Conservation (phyloP, 2,329 filamentous ascomycete genomes). For the Aspergillus piperis region DNA sequence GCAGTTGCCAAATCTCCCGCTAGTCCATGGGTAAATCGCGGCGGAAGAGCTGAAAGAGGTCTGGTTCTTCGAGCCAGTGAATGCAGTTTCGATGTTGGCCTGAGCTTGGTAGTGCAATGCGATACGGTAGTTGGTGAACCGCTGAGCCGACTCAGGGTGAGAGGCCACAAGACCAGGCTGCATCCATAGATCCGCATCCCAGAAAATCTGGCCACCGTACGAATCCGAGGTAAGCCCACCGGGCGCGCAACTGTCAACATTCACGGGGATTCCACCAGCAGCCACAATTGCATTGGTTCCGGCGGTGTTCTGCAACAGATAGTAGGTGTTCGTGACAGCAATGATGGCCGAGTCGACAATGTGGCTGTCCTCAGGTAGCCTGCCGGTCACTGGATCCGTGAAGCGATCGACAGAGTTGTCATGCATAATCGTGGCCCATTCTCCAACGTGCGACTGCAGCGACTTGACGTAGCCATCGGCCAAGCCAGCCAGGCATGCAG, state of each 20-base stretch:
- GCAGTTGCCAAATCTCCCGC: constrained; percentile 67
- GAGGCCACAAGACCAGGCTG: constrained; percentile 65
- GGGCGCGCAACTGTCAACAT: constrained; percentile 66
- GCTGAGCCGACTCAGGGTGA: constrained; percentile 62
- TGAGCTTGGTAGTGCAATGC: constrained; percentile 61
- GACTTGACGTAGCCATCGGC: constrained; percentile 58
- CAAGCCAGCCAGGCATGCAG: constrained; percentile 55
- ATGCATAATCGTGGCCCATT: constrained; percentile 65
- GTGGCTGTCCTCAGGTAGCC: constrained; percentile 57
- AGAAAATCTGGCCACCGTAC: constrained; percentile 67
- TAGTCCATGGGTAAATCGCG: constrained; percentile 69
- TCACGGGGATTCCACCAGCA: constrained; percentile 54
- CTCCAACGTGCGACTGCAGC: constrained; percentile 57
- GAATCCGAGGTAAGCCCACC: constrained; percentile 67
- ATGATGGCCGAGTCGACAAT: constrained; percentile 57
- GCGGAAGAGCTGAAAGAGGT: constrained; percentile 59
- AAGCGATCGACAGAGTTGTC: constrained; percentile 65
- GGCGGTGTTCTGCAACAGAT: constrained; percentile 53
- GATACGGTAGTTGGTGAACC: constrained; percentile 66
- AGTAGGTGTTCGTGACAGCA: constrained; percentile 51
- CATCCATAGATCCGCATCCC: constrained; percentile 70
- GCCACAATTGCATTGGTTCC: constrained; percentile 55
- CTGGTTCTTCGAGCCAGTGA: constrained; percentile 60
- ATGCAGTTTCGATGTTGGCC: constrained; percentile 59
- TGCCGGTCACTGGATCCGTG: constrained; percentile 57